phyloP scores from a whole-genome alignment of 2,329 filamentous ascomycete genomes.

The Colletotrichum eleusines region DNA sequence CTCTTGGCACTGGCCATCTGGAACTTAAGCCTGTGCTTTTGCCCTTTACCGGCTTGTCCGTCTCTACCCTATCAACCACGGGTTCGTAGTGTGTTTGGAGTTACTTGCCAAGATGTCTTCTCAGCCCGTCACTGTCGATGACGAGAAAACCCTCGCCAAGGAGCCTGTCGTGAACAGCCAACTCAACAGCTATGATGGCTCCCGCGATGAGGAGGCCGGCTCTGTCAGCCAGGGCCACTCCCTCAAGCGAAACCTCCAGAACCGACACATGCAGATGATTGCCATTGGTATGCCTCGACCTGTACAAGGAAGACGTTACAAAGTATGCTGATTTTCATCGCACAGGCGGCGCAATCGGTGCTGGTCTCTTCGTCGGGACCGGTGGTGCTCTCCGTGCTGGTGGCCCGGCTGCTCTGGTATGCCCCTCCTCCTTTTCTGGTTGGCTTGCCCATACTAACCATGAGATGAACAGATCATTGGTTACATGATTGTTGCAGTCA shows the following conservation, averaged over 20 bases:
- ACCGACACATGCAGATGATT: slow-evolving; percentile 72
- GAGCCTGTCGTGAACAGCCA: slow-evolving; percentile 21
- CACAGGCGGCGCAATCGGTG: slow-evolving; percentile 72
- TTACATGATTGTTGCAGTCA: slow-evolving; percentile 68
- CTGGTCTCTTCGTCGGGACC: slow-evolving; percentile 73
- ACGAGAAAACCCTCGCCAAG: slow-evolving; percentile 33
- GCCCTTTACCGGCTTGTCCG: neutral
- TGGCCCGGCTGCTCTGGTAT: slow-evolving; percentile 61
- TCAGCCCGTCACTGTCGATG: slow-evolving; percentile 20
- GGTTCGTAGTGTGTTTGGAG: neutral
- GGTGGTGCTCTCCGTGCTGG: slow-evolving; percentile 64
- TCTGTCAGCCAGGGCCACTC: slow-evolving; percentile 45
- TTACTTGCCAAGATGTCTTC: slow-evolving; percentile 28
- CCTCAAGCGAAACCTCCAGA: slow-evolving; percentile 57
- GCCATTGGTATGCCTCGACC: slow-evolving; percentile 59
- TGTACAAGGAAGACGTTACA: slow-evolving; percentile 22
- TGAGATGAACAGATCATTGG: slow-evolving; percentile 52
- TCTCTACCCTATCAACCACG: slow-evolving; percentile 12
- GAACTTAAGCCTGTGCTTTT: neutral
- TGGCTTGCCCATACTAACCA: neutral
- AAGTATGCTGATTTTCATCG: slow-evolving; percentile 66
- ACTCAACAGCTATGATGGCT: slow-evolving; percentile 20
- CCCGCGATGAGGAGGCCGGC: slow-evolving; percentile 53
- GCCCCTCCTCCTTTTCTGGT: neutral
- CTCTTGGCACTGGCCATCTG: slow-evolving; percentile 1